These are phyloP conservation scores for Terana coerulea DNA, from an alignment of 768 basidiomycete species.

Conservation along the genomic window DNA sequence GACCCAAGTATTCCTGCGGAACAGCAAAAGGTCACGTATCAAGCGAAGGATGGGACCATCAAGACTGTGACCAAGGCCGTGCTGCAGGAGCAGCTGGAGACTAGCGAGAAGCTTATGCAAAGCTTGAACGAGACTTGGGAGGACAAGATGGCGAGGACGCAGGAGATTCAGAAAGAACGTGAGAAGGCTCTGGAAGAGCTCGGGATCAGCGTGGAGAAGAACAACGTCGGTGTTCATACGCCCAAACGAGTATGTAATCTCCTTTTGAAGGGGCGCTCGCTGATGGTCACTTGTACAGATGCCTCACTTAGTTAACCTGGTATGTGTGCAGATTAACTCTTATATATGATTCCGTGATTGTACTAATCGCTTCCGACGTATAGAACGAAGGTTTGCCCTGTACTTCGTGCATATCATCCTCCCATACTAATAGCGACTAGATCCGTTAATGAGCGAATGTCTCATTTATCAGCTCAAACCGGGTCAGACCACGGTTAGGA, in stretches of 20 bases:
- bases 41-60: slow-evolving; percentile 88
- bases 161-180: slow-evolving; percentile 93
- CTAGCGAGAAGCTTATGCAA: slow-evolving; percentile 94
- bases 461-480: slow-evolving; percentile 89
- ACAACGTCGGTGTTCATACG: slow-evolving; percentile 93
- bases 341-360: not conserved
- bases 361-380: slow-evolving; percentile 10
- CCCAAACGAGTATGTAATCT: slow-evolving; percentile 73
- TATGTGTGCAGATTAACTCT: slow-evolving; percentile 36
- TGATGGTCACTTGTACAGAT: slow-evolving; percentile 44
- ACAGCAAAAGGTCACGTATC: slow-evolving; percentile 93
- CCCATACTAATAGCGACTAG: too few species aligned
- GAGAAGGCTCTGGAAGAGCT: slow-evolving; percentile 97
- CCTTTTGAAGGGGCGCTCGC: too few species aligned
- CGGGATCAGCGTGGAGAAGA: slow-evolving; percentile 97
- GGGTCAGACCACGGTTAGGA: slow-evolving; percentile 67
- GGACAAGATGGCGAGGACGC: slow-evolving; percentile 85
- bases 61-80: slow-evolving; percentile 97
- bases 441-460: slow-evolving; percentile 96
- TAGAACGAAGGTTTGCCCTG: slow-evolving; percentile 66
- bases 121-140: slow-evolving; percentile 96
- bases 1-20: slow-evolving; percentile 89
- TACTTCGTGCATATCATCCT: not conserved
- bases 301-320: slow-evolving; percentile 92
- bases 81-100: slow-evolving; percentile 94